phyloP scores from a whole-genome alignment of 2,329 filamentous ascomycete genomes.

The Cladobotryum protrusum region DNA sequence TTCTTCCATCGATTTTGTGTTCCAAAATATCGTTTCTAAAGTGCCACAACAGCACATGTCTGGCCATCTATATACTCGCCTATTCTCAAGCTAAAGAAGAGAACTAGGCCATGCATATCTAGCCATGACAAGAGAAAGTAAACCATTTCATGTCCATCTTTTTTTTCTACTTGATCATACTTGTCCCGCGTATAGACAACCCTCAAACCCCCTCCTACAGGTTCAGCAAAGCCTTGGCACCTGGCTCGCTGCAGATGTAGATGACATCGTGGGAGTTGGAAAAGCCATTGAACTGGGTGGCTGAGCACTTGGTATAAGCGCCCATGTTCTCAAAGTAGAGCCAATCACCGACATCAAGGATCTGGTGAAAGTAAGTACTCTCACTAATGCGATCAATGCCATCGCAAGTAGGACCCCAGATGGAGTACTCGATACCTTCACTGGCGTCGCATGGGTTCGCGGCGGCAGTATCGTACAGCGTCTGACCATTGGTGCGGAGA shows the following conservation, averaged over 20 bases:
- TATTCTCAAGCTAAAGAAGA: too few relatives aligned
- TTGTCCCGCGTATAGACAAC: neutral
- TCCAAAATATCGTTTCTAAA: neutral
- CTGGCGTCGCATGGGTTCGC: constrained; percentile 40
- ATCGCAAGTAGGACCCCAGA: constrained; percentile 98
- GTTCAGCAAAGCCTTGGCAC: constrained; percentile 65
- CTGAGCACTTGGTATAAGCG: constrained; percentile 96
- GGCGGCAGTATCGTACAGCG: constrained; percentile 51
- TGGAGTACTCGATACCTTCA: constrained; percentile 72
- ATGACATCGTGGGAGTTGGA: constrained; percentile 86
- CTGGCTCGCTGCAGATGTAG: constrained; percentile 91
- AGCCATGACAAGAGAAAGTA: constrained; percentile 6
- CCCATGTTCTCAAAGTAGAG: constrained; percentile 99
- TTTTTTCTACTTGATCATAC: neutral
- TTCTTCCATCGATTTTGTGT: neutral
- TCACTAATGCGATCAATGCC: constrained; percentile 92
- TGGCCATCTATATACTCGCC: too few relatives aligned
- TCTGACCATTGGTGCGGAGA: constrained; percentile 55
- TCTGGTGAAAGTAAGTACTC: constrained; percentile 68
- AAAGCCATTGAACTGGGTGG: constrained; percentile 97
- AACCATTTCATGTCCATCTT: neutral
- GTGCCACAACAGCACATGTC: too few relatives aligned
- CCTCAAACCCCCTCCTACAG: constrained; percentile 4
- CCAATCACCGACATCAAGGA: constrained; percentile 92
- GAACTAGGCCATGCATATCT: too few relatives aligned